Evolutionary conservation across 192 early-diverging fungal species (phyloP).

Genomic region (Linnemannia schmuckeri): DNA sequence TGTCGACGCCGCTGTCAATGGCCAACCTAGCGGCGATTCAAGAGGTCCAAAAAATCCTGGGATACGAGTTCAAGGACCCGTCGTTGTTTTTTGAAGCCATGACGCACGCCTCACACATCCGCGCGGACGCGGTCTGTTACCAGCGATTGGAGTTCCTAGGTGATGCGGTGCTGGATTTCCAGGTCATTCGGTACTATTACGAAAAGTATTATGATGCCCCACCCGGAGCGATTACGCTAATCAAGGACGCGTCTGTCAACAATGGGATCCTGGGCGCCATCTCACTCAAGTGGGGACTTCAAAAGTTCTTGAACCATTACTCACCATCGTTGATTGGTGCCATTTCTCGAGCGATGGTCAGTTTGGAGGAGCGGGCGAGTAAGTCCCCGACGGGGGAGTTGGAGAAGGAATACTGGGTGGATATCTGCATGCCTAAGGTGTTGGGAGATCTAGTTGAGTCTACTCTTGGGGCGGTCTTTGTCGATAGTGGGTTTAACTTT

Average conservation of each 20-base stretch:
- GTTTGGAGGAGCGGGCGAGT: slow-evolving; percentile 61
- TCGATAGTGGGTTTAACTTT: slow-evolving; percentile 83
- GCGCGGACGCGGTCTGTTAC: slow-evolving; percentile 73
- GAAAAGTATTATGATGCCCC: slow-evolving; percentile 71
- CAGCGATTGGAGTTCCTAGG: slow-evolving; percentile 94
- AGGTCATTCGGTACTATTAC: slow-evolving; percentile 81
- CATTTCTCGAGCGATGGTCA: slow-evolving; percentile 67
- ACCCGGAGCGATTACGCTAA: slow-evolving; percentile 85
- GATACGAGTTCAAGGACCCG: slow-evolving; percentile 80
- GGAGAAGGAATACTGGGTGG: slow-evolving; percentile 82
- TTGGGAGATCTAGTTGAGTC: slow-evolving; percentile 92
- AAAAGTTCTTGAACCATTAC: slow-evolving; percentile 75
- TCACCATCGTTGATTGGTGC: slow-evolving; percentile 66
- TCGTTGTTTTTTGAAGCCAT: slow-evolving; percentile 81
- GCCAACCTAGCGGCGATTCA: neutral
- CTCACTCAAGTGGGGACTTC: slow-evolving; percentile 73
- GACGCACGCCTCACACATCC: slow-evolving; percentile 83
- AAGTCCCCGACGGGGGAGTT: slow-evolving; percentile 31
- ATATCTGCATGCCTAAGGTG: slow-evolving; percentile 88
- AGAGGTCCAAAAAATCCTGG: slow-evolving; percentile 57
- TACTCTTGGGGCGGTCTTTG: slow-evolving; percentile 86
- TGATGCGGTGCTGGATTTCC: slow-evolving; percentile 85
- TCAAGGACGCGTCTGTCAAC: slow-evolving; percentile 90
- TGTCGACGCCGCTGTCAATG: neutral
- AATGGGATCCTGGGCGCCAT: slow-evolving; percentile 87